These are phyloP conservation scores for Talaromyces rugulosus DNA, from an alignment of 2,329 filamentous ascomycete species.

Conservation along the genomic window DNA sequence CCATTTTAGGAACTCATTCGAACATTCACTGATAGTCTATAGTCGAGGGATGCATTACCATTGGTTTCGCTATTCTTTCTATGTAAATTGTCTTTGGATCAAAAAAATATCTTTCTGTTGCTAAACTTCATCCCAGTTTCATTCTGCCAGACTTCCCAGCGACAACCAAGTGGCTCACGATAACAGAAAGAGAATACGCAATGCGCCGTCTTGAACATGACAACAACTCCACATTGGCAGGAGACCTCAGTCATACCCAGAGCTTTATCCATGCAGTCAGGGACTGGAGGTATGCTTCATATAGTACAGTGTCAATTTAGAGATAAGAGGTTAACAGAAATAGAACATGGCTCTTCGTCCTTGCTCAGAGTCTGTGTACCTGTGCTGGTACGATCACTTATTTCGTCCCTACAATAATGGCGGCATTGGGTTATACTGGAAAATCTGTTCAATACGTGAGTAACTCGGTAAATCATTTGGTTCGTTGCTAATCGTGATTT, in stretches of 20 bases:
- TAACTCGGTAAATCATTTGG: neutral
- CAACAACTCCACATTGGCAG: slow-evolving; percentile 11
- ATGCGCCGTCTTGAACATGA: slow-evolving; percentile 58
- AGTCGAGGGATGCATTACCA: slow-evolving; percentile 13
- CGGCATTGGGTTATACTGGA: slow-evolving; percentile 6
- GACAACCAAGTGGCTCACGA: slow-evolving; percentile 53
- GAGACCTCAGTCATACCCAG: slow-evolving; percentile 6
- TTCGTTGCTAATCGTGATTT: neutral
- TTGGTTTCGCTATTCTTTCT: slow-evolving; percentile 3
- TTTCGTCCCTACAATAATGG: slow-evolving; percentile 9
- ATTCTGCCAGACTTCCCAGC: slow-evolving; percentile 63
- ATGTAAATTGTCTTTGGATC: neutral
- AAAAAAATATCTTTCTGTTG: neutral
- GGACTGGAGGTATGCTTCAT: slow-evolving; percentile 3
- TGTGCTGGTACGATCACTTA: slow-evolving; percentile 10
- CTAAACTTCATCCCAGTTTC: slow-evolving; percentile 17
- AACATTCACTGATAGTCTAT: slow-evolving; percentile 1
- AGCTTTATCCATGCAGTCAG: slow-evolving; percentile 7
- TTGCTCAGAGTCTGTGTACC: slow-evolving; percentile 9
- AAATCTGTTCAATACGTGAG: slow-evolving; percentile 8
- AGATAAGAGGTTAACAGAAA: neutral
- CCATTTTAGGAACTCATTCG: neutral
- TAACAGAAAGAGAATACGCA: slow-evolving; percentile 52
- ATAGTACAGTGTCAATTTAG: neutral
- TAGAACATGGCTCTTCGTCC: slow-evolving; percentile 10